phyloP scores from a whole-genome alignment of 2,329 filamentous ascomycete species.

The Botrytis sinoallii region DNA sequence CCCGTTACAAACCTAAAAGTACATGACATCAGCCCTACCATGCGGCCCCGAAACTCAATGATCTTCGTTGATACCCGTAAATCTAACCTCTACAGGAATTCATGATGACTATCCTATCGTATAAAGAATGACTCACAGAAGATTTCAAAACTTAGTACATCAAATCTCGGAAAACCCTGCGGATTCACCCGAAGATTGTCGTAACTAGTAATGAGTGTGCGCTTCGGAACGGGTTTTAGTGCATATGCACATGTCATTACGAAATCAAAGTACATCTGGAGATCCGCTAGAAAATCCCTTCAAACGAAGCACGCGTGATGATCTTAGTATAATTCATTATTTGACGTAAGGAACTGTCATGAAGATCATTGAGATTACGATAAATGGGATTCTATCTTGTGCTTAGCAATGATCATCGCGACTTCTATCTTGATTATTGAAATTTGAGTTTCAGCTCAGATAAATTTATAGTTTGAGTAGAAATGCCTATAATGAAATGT shows the following conservation, averaged over 20 bases:
- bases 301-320: neutral
- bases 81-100: neutral
- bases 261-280: neutral
- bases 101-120: fast-evolving
- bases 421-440: neutral
- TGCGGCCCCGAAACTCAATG: neutral
- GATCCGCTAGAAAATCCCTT: neutral
- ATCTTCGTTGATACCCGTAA: neutral
- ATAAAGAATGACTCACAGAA: neutral
- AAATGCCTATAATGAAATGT: too few species aligned
- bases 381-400: neutral
- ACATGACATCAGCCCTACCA: neutral
- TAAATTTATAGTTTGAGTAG: fast-evolving
- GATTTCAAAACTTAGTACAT: neutral
- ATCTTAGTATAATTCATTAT: neutral
- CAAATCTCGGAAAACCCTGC: neutral
- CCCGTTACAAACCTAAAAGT: neutral
- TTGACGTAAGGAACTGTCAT: neutral
- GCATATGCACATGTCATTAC: neutral
- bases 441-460: neutral
- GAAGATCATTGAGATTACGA: neutral
- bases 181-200: neutral
- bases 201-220: neutral
- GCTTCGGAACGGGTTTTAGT: neutral
- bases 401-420: neutral